Percentiles rank a stretch among this genome's conserved stretches.
Conservation (phyloP, 2,329 filamentous ascomycete genomes). For the Biscogniauxia mediterranea region DNA sequence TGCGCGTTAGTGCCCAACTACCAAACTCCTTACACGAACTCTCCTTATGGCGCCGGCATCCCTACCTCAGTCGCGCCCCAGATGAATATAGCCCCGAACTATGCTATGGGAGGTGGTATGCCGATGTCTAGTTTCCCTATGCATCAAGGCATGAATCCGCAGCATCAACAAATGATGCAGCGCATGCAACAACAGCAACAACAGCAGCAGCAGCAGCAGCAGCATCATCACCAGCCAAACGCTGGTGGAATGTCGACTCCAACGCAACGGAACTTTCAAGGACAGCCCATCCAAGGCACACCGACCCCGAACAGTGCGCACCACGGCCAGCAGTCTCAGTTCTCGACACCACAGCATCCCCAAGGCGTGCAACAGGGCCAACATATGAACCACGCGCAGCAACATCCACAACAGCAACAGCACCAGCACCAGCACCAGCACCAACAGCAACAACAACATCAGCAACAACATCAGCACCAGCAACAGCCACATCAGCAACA, state of each 20-base stretch:
- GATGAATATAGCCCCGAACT: conserved; percentile 48
- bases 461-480: no score
- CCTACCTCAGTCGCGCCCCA: conserved; percentile 49
- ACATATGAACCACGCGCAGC: conserved; percentile 31
- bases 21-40: conserved; percentile 56
- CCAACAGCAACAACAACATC: no score
- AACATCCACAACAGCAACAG: conserved; percentile 13
- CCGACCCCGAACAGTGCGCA: conserved; percentile 37
- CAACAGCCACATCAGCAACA: not conserved
- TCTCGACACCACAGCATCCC: conserved; percentile 34
- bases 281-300: conserved; percentile 36
- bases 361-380: conserved; percentile 33
- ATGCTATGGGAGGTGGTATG: conserved; percentile 52
- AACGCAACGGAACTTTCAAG: conserved; percentile 38
- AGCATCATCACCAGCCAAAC: conserved; percentile 39
- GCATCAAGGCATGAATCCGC: conserved; percentile 50
- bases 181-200: conserved; percentile 12
- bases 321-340: conserved; percentile 33
- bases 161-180: conserved; percentile 34
- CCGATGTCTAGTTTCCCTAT: conserved; percentile 56
- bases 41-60: conserved; percentile 55
- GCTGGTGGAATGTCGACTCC: conserved; percentile 34
- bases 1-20: conserved; percentile 49
- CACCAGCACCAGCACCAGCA: not conserved
- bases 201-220: conserved; percentile 35